A percentile compares a stretch with the other conserved stretches of the same genome.
phyloP scores from a whole-genome alignment of 257 asterid genomes.

The Echites panduratus region DNA sequence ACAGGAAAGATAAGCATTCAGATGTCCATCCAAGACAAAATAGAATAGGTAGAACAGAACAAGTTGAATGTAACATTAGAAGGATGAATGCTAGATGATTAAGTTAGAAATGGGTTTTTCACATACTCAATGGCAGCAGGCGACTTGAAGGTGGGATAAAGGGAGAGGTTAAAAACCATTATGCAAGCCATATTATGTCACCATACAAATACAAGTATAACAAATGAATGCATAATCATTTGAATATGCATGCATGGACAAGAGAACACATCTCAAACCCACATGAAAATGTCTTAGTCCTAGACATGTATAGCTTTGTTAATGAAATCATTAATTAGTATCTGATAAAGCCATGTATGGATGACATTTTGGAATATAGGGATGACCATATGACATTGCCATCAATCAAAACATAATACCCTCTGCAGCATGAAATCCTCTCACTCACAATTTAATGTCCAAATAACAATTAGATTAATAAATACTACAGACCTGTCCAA shows the following conservation, averaged over 20 bases:
- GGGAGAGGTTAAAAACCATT: neutral
- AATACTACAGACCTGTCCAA: slow-evolving; percentile 70
- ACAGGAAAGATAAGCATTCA: slow-evolving; percentile 10
- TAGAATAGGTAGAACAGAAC: neutral
- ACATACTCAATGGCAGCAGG: neutral
- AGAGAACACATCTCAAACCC: neutral
- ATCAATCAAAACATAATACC: neutral
- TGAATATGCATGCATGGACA: neutral
- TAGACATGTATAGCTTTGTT: neutral
- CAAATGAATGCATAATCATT: neutral
- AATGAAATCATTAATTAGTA: neutral
- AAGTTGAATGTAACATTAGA: neutral
- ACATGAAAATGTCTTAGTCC: neutral
- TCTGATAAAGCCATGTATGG: neutral
- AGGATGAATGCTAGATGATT: neutral
- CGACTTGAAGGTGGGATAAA: neutral
- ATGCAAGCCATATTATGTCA: neutral
- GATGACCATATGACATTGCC: neutral
- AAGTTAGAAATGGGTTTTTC: slow-evolving; percentile 4
- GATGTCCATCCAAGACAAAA: neutral
- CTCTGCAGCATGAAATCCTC: neutral
- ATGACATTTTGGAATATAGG: neutral
- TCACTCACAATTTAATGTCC: neutral
- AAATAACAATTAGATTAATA: slow-evolving; percentile 13
- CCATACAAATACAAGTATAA: neutral